These are phyloP conservation scores for Pelargonium myrrhifolium DNA, from an alignment of 441 rosid genomes.

Conservation along the genomic window DNA sequence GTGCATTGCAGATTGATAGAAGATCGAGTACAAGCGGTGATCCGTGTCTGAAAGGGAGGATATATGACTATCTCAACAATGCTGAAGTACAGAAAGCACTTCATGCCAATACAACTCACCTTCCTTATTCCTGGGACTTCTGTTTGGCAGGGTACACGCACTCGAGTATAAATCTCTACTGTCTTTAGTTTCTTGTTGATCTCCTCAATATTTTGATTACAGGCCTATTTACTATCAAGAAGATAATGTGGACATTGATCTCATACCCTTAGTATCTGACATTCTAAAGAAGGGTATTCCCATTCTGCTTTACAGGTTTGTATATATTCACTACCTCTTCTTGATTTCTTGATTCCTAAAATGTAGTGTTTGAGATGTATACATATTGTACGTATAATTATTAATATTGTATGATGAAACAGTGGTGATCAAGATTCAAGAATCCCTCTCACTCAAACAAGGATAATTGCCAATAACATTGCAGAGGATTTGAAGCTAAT, in stretches of 20 bases:
- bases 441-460: slow-evolving; percentile 33
- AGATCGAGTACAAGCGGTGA: slow-evolving; percentile 14
- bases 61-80: slow-evolving; percentile 25
- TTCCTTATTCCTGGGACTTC: slow-evolving; percentile 30
- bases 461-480: slow-evolving; percentile 30
- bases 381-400: too few relatives aligned
- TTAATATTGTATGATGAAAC: neutral
- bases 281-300: slow-evolving; percentile 31
- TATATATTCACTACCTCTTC: neutral
- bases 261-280: slow-evolving; percentile 23
- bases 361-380: too few relatives aligned
- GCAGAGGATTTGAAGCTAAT: slow-evolving; percentile 28
- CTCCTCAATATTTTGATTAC: neutral
- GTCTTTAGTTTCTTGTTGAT: neutral
- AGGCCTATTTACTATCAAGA: slow-evolving; percentile 30
- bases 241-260: slow-evolving; percentile 23
- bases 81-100: slow-evolving; percentile 36
- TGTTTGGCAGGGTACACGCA: slow-evolving; percentile 20
- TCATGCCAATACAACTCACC: slow-evolving; percentile 34
- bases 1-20: slow-evolving; percentile 13
- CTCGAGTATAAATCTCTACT: neutral
- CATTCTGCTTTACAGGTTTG: slow-evolving; percentile 26
- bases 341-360: neutral
- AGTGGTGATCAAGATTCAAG: slow-evolving; percentile 38
- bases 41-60: slow-evolving; percentile 30